phyloP scores from a whole-genome alignment of 371 early-diverging fungal species.

The Mortierella sp. region DNA sequence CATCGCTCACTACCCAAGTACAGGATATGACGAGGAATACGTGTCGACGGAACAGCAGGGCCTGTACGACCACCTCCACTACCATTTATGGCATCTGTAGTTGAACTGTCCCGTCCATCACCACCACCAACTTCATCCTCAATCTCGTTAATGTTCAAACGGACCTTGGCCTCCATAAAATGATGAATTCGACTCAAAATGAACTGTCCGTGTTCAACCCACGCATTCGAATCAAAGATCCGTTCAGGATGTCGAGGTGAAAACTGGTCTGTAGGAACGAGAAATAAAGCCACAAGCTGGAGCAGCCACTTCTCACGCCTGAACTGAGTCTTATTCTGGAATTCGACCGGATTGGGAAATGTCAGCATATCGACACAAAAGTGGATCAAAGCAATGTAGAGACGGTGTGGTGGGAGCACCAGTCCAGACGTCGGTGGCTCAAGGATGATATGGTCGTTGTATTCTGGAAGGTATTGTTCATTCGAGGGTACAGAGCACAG shows the following conservation, averaged over 20 bases:
- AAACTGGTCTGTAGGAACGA: constrained; percentile 47
- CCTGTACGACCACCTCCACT: background rate
- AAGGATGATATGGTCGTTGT: constrained; percentile 25
- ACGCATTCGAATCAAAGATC: constrained; percentile 22
- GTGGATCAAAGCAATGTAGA: constrained; percentile 40
- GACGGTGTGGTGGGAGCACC: constrained; percentile 37
- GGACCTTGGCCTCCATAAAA: constrained; percentile 22
- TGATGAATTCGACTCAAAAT: constrained; percentile 25
- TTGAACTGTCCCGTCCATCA: background rate
- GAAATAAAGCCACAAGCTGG: constrained; percentile 33
- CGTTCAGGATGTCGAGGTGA: constrained; percentile 26
- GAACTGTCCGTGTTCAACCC: constrained; percentile 36
- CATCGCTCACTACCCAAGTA: constrained; percentile 38
- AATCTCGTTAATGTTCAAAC: constrained; percentile 4
- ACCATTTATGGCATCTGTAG: too few relatives aligned
- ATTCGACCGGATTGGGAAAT: constrained; percentile 19
- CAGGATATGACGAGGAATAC: constrained; percentile 15
- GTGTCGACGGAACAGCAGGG: constrained; percentile 14
- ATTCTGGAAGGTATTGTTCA: constrained; percentile 29
- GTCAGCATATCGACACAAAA: constrained; percentile 50
- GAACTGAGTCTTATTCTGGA: constrained; percentile 22
- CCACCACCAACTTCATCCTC: background rate
- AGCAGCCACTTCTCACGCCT: constrained; percentile 26
- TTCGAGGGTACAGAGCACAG: constrained; percentile 18
- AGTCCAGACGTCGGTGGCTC: constrained; percentile 42